phyloP scores from a whole-genome alignment of 78 protist species.

The Andalucia godoyi region DNA sequence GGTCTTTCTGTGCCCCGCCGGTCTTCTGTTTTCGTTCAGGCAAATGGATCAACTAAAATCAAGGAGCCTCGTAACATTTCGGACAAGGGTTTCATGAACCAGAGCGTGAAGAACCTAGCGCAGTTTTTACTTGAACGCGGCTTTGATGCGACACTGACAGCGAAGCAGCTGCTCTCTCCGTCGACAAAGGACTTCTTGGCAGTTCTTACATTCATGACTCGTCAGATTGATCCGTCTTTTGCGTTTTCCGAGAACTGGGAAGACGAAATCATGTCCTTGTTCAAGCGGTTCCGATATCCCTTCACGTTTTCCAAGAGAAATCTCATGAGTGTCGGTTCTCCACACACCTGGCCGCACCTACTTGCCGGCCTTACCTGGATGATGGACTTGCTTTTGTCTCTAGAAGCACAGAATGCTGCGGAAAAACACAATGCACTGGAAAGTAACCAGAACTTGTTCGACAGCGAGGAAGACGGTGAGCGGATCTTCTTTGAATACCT shows the following conservation, averaged over 20 bases:
- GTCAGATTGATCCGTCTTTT: constrained; percentile 29
- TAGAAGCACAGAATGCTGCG: too few relatives aligned
- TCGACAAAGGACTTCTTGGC: constrained; percentile 17
- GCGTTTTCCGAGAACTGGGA: constrained; percentile 38
- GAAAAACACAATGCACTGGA: too few relatives aligned
- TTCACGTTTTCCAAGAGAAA: constrained; percentile 22
- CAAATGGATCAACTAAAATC: too few relatives aligned
- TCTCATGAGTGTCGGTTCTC: constrained; percentile 19
- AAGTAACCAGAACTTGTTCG: too few relatives aligned
- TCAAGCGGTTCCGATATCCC: constrained; percentile 33
- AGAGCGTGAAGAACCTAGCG: too few relatives aligned
- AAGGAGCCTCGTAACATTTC: too few relatives aligned
- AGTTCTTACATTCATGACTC: constrained; percentile 10
- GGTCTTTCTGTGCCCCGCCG: too few relatives aligned
- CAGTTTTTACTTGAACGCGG: too few relatives aligned
- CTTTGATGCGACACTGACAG: too few relatives aligned
- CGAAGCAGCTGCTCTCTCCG: constrained; percentile 14
- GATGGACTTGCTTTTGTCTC: constrained; percentile 24
- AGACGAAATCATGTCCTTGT: constrained; percentile 29
- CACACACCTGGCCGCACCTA: constrained; percentile 35
- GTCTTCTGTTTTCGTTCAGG: too few relatives aligned
- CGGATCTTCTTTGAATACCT: not conserved
- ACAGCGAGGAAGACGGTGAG: not conserved
- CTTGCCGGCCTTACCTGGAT: constrained; percentile 43
- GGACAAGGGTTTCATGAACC: too few relatives aligned